Base-by-base conservation (phyloP, 2,329 filamentous ascomycete genomes). In the Cytospora leucostoma region DNA sequence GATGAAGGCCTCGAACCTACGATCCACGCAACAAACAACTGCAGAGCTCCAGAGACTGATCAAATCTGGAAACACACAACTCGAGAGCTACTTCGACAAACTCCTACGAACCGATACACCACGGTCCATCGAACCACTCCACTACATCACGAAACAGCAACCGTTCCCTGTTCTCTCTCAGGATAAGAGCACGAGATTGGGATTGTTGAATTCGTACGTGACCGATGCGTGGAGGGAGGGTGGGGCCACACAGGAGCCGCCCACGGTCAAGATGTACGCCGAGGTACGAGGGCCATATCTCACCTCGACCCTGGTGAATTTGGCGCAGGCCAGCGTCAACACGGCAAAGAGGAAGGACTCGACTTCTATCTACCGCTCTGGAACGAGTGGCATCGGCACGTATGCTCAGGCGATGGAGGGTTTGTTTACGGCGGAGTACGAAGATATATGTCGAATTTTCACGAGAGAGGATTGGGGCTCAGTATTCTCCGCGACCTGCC, bases 361-460 rank as follows among this genome's bases (percentile, higher is more conserved):
- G 1, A 92, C 94, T 73, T 91, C 91, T 3, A 85, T 96, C 11
- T 99, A 99, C 75, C 88, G 88, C 64, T 84, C 91, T 64, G 94
- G 93, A 15, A 95, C 91, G 27, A 98, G 95, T 74, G 94, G 93
- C 5, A 96, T 99, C 64, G 88, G 90, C 3, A 92, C 90, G 40
- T 99, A 99, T 73, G 90, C 92, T 0, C 88, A 89, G 71, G 91
- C 90, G 0, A 87, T 99, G 77, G 92, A 97, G 73, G 91, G 89
- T 7, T 88, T 97, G 66, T 94, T 96, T 68, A 77, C 90, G 33
- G 88, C 93, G 12, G 95, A 99, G 75, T 93, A 96, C 75, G 91
- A 96, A 64, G 97, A 93, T 71, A 91, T 98, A 54, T 91, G 89
- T 72, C 89, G 87, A 66, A 87, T 99, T 63, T 99, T 98, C 74